Conservation (phyloP, 441 rosid genomes). For the Pelargonium australe region DNA sequence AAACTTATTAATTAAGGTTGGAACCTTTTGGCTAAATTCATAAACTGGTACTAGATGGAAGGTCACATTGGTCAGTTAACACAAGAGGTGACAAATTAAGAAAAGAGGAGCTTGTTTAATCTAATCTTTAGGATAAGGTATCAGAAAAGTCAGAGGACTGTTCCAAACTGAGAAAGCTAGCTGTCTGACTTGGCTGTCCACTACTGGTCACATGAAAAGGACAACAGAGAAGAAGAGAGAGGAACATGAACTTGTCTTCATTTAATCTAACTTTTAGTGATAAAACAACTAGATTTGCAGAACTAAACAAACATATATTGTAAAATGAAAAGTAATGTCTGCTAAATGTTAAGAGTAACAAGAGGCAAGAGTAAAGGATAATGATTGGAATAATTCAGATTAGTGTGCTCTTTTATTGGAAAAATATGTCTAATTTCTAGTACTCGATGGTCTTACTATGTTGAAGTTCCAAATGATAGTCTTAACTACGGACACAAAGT, state of each 20-base stretch:
- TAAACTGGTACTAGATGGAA: neutral
- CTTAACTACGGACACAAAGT: too few species aligned
- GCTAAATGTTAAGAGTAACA: too few species aligned
- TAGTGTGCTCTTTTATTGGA: too few species aligned
- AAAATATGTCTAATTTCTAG: too few species aligned
- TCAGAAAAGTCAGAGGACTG: neutral
- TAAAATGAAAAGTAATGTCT: neutral
- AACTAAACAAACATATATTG: neutral
- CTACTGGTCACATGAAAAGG: constrained; percentile 2
- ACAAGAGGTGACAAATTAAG: neutral
- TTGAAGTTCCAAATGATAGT: too few species aligned
- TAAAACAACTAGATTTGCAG: neutral
- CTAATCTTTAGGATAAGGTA: neutral
- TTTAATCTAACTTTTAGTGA: neutral
- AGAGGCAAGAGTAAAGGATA: too few species aligned
- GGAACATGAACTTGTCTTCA: constrained; percentile 1
- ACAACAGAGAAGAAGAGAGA: neutral
- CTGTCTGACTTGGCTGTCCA: neutral
- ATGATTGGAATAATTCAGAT: too few species aligned
- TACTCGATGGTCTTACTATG: too few species aligned
- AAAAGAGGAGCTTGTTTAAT: constrained; percentile 3
- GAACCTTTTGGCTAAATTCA: neutral
- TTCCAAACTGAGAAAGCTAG: neutral
- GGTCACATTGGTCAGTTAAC: neutral
- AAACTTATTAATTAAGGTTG: constrained; percentile 1